phyloP scores from a whole-genome alignment of 345 rosid genomes.

The Populus alba region DNA sequence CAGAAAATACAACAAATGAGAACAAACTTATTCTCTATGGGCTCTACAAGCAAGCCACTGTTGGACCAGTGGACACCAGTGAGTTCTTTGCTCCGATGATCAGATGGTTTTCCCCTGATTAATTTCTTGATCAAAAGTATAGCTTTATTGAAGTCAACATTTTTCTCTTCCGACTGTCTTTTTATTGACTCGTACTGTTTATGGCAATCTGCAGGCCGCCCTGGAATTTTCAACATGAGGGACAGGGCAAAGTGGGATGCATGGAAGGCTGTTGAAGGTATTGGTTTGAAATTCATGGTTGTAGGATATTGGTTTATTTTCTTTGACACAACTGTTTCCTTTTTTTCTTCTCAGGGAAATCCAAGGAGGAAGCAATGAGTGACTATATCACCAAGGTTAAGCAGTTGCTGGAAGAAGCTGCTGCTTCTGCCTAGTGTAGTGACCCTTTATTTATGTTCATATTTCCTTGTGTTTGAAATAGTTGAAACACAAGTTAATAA shows the following conservation, averaged over 20 bases:
- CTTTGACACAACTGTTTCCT: no score
- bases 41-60: conserved; percentile 75
- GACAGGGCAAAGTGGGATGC: conserved; percentile 98
- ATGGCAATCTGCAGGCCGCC: conserved; percentile 52
- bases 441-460: not conserved
- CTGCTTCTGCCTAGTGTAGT: conserved; percentile 29
- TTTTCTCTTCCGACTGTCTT: not conserved
- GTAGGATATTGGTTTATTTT: not conserved
- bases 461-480: not conserved
- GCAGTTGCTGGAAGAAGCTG: conserved; percentile 60
- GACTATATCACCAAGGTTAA: conserved; percentile 79
- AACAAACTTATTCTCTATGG: conserved; percentile 75
- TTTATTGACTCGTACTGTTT: not conserved
- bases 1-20: conserved; percentile 54
- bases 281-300: not conserved
- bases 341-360: conserved; percentile 42
- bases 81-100: conserved; percentile 3
- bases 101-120: not conserved
- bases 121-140: not conserved
- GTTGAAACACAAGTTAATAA: conserved; percentile 1
- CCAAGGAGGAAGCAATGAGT: conserved; percentile 67
- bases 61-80: conserved; percentile 80
- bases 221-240: conserved; percentile 80
- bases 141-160: not conserved
- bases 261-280: conserved; percentile 96